phyloP scores from a whole-genome alignment of 83 land plant genomes.

The Isoetes engelmannii region DNA sequence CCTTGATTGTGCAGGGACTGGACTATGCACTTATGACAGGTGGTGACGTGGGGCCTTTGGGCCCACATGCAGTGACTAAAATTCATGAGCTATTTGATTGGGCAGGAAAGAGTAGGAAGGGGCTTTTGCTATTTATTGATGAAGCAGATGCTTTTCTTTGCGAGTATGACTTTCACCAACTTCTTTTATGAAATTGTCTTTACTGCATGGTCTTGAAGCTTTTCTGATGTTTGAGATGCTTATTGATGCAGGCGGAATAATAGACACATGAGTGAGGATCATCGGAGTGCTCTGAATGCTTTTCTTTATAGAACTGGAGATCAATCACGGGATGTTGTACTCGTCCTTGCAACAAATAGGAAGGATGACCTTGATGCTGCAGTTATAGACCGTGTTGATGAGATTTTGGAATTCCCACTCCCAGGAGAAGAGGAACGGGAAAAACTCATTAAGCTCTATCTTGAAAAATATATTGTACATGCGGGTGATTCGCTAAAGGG shows the following conservation, averaged over 20 bases:
- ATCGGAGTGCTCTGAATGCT: constrained; percentile 92
- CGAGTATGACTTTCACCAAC: constrained; percentile 52
- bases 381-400: constrained; percentile 83
- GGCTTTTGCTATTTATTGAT: constrained; percentile 85
- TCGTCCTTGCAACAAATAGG: constrained; percentile 93
- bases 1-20: constrained; percentile 51
- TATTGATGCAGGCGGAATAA: constrained; percentile 68
- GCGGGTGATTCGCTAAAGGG: constrained; percentile 40
- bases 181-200: background rate
- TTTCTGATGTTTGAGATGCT: background rate
- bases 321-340: constrained; percentile 85
- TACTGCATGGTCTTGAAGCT: background rate
- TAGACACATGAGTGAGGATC: constrained; percentile 90
- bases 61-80: constrained; percentile 91
- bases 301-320: constrained; percentile 86
- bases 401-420: constrained; percentile 77
- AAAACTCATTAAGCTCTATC: constrained; percentile 63
- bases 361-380: constrained; percentile 92
- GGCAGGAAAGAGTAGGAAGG: constrained; percentile 65
- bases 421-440: constrained; percentile 77
- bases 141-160: constrained; percentile 97
- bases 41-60: constrained; percentile 95
- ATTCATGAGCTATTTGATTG: constrained; percentile 92
- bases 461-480: constrained; percentile 72
- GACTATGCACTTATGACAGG: constrained; percentile 99